A percentile compares a stretch with the other conserved stretches of the same genome.
phyloP scores from a whole-genome alignment of 805 yeast species.

The Ogataea naganishii region DNA sequence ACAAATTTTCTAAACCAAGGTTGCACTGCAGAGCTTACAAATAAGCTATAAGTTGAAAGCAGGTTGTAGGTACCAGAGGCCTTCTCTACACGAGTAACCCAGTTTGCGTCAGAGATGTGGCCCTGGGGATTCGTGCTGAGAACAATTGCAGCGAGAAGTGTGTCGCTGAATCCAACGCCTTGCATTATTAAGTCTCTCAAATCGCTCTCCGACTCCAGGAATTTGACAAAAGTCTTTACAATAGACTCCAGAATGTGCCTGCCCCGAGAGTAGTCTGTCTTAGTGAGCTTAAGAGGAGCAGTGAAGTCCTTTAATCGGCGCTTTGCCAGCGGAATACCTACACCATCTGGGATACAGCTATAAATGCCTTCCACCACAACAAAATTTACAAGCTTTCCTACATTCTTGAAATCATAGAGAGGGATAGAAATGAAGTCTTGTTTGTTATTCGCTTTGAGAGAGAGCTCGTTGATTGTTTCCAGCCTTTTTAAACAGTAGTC shows the following conservation, averaged over 20 bases:
- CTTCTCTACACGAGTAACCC: slow-evolving; percentile 21
- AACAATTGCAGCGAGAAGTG: slow-evolving; percentile 38
- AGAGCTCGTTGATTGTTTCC: slow-evolving; percentile 28
- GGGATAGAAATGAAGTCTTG: slow-evolving; percentile 52
- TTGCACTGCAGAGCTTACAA: slow-evolving; percentile 42
- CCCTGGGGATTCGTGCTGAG: slow-evolving; percentile 27
- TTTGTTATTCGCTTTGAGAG: slow-evolving; percentile 24
- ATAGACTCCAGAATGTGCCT: slow-evolving; percentile 12
- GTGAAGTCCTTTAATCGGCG: slow-evolving; percentile 45
- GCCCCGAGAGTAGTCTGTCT: slow-evolving; percentile 11
- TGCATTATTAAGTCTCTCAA: slow-evolving; percentile 44
- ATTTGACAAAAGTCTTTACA: slow-evolving; percentile 21
- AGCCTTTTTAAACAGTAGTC: no score
- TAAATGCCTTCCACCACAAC: slow-evolving; percentile 67
- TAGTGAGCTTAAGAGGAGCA: slow-evolving; percentile 14
- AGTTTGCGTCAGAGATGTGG: slow-evolving; percentile 2
- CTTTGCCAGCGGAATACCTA: slow-evolving; percentile 58
- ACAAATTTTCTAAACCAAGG: slow-evolving; percentile 38
- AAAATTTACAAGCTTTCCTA: slow-evolving; percentile 55
- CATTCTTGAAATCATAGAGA: slow-evolving; percentile 72
- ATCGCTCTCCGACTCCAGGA: slow-evolving; percentile 36
- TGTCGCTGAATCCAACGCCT: slow-evolving; percentile 63
- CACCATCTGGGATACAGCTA: slow-evolving; percentile 44
- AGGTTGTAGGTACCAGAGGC: slow-evolving; percentile 62
- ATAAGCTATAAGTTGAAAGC: slow-evolving; percentile 48